Base-by-base conservation (phyloP, 306 rosid genomes). In the Canavalia gladiata region DNA sequence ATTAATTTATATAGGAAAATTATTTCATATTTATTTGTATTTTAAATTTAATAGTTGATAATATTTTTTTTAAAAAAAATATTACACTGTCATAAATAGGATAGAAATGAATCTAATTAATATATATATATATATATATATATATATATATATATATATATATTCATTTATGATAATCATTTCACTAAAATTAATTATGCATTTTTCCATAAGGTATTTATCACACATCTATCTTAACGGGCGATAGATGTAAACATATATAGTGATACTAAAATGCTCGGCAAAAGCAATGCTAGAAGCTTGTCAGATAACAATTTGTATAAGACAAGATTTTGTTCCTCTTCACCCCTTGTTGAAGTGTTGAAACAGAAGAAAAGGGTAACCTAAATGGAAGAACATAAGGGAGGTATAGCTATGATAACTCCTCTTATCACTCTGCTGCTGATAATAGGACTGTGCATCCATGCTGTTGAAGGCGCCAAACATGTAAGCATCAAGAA, bases 401-500 rank as follows among this genome's bases (percentile, higher is more conserved):
- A 55, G 68, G 45, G 1, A 18, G 70, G 64, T 58, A 71, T 45
- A 41, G 72, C 67, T 1, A 79, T 56, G 69, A 72, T 41, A 10
- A 75, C 34, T n/a, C 75, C 65, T 52, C n/a, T 50, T n/a, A 39
- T 25, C 46, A 43, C 4, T 65, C 58, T 87, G 74, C 0, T 87
- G 72, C 56, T 78, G 47, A 4, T 43, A 50, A 47, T 81, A 56
- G 74, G 76, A 18, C 74, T 84, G 52, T 73, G 74, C 74, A 76
- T 3, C 39, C 55, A 7, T 37, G 8, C 55, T 68, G 68, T 74
- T 62, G 70, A 41, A 33, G 64, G 59, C 8, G 9, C n/a, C 11
- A 84, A 87, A 66, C 88, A 87, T 74, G 90, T 81, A 1, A 78
- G 80, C 81, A 84, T 87, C 52, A 84, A 78, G 76, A 87, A 87